phyloP scores from a whole-genome alignment of 139 green algal genomes.

The Chlamydomonas applanata region DNA sequence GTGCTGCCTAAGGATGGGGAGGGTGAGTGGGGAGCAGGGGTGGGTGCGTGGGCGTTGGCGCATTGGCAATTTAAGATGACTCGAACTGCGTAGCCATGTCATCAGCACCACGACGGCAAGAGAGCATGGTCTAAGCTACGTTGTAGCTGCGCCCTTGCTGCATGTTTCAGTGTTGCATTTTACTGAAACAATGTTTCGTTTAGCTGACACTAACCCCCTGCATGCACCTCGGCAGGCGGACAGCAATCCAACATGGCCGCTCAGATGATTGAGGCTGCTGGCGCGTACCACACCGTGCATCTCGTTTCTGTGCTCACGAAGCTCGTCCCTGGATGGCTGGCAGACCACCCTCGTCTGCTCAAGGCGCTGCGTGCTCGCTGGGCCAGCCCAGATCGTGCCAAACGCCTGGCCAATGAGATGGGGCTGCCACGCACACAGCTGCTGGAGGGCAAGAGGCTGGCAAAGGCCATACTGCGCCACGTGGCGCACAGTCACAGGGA shows the following conservation, averaged over 20 bases:
- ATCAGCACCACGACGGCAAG: too few species aligned
- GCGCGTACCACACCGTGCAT: constrained; percentile 66
- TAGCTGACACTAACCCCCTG: too few species aligned
- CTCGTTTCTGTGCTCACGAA: constrained; percentile 77
- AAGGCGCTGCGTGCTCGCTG: constrained; percentile 9
- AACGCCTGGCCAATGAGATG: constrained; percentile 30
- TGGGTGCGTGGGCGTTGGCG: neutral
- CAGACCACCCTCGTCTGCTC: constrained; percentile 43
- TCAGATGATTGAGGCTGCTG: neutral
- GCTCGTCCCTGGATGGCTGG: constrained; percentile 74
- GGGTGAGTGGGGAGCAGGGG: neutral
- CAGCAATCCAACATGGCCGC: too few species aligned
- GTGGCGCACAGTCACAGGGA: constrained; percentile 55
- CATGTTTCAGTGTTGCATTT: too few species aligned
- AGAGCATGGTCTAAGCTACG: too few species aligned
- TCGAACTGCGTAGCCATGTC: neutral
- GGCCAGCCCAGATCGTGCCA: neutral
- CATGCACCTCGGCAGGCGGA: too few species aligned
- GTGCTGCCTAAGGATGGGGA: neutral
- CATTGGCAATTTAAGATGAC: neutral
- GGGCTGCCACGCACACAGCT: constrained; percentile 45
- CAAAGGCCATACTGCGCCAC: constrained; percentile 80
- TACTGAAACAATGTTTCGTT: too few species aligned
- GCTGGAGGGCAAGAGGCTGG: constrained; percentile 82
- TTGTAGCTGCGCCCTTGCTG: too few species aligned